Conservation (phyloP, 192 early-diverging fungal species). For the Coemansia sp. region DNA sequence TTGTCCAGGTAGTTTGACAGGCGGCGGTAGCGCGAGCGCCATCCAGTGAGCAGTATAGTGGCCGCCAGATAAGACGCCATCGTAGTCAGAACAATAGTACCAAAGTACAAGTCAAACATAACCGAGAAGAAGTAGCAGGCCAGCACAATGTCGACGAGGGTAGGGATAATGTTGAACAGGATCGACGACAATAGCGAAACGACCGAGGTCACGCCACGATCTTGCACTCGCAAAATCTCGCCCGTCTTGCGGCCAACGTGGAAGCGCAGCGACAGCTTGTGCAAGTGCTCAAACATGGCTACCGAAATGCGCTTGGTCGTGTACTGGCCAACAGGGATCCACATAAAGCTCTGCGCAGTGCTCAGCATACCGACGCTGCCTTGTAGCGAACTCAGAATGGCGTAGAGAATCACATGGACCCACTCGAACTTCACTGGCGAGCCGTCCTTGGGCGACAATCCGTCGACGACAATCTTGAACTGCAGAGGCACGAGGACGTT, state of each 20-base stretch:
- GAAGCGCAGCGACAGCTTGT: conserved; percentile 85
- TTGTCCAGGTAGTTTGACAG: conserved; percentile 87
- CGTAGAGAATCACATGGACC: conserved; percentile 52
- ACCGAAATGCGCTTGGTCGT: conserved; percentile 93
- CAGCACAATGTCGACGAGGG: conserved; percentile 84
- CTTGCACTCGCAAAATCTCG: conserved; percentile 87
- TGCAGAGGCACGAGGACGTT: conserved; percentile 86
- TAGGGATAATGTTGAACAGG: conserved; percentile 91
- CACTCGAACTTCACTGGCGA: conserved; percentile 51
- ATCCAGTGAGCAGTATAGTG: conserved; percentile 88
- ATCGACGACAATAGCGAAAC: conserved; percentile 79
- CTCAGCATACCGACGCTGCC: conserved; percentile 74
- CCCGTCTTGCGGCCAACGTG: conserved; percentile 96
- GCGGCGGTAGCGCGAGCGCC: conserved; percentile 82
- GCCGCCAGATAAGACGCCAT: conserved; percentile 84
- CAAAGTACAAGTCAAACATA: conserved; percentile 75
- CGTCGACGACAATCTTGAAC: conserved; percentile 83
- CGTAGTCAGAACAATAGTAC: conserved; percentile 83
- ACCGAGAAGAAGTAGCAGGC: conserved; percentile 75
- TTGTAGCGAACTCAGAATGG: conserved; percentile 48
- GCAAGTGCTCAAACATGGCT: conserved; percentile 88
- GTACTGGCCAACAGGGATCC: conserved; percentile 94
- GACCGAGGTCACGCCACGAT: conserved; percentile 65
- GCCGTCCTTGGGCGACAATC: conserved; percentile 58
- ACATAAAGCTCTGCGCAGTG: conserved; percentile 80